Evolutionary conservation across 2,329 filamentous ascomycete species (phyloP), one percentile per base, ranked within the genome.

Genomic region (Scorias spongiosa): DNA sequence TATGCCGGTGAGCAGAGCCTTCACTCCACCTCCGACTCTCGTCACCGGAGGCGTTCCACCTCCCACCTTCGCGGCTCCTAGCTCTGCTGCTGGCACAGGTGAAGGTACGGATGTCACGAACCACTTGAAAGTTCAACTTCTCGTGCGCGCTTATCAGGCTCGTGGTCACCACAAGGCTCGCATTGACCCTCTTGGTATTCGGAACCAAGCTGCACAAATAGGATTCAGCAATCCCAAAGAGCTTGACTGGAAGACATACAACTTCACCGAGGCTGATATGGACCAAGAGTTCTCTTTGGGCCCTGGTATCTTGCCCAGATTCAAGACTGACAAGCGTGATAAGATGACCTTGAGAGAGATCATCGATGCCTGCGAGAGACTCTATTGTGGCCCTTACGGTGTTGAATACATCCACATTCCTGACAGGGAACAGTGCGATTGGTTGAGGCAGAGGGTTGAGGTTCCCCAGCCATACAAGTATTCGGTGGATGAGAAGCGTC

Each of bases 351-450:
- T 98, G 52, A 80, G 88, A 50, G 89, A 98, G 59, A 98, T 98
- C 58, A 80, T 98, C 55, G 82, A 74, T 42, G 79, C 87, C 48
- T 98, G 91, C 68, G 91, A 98, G 69, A 82, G 80, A 63, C 84
- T 94, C 58, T 98, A 98, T 74, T 93, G 87, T 62, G 88, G 91
- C 53, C 87, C 87, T n/a, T 95, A 93, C 62, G 89, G 91, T 64
- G 78, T 95, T 46, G 91, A 98, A 66, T 98, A 95, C 68, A 96
- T 98, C 61, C 91, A 98, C 68, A 98, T 98, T 52, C 89, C 91
- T 46, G 89, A 98, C 64, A 78, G 91, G 58, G 85, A 89, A 62
- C 91, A 94, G 67, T 98, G 91, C 70, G 91, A 98, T 68, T 98
- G 91, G 91, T 79, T 98, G 49, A 80, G 91, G 57, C 84, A 94